Percentiles rank a stretch among this genome's conserved stretches.
Evolutionary conservation across 352 stramenopile genomes (phyloP).

Genomic region (Peronospora destructor): DNA sequence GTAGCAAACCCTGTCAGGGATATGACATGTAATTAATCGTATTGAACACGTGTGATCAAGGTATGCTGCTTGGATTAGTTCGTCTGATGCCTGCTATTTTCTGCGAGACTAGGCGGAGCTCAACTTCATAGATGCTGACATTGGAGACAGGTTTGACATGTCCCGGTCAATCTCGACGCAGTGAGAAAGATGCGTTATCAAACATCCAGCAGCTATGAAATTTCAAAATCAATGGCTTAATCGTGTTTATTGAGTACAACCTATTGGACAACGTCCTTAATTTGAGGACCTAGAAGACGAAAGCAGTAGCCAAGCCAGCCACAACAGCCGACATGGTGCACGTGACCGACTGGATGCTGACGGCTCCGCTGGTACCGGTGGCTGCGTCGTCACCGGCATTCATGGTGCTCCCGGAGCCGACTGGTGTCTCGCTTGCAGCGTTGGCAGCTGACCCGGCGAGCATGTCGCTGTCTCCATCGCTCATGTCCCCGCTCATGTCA

Average conservation of each 20-base stretch:
- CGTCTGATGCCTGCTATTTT: too few species aligned
- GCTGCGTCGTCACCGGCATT: conserved; percentile 15
- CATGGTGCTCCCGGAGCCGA: not conserved
- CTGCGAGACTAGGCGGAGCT: conserved; percentile 20
- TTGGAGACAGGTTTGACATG: conserved; percentile 42
- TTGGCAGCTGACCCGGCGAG: not conserved
- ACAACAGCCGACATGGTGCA: conserved; percentile 12
- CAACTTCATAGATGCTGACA: conserved; percentile 49
- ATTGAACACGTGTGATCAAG: too few species aligned
- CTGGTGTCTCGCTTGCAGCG: not conserved
- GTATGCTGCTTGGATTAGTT: too few species aligned
- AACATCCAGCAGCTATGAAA: conserved; percentile 6
- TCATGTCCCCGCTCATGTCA: not conserved
- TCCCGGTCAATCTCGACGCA: conserved; percentile 8
- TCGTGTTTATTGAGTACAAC: conserved; percentile 28
- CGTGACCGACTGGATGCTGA: conserved; percentile 20
- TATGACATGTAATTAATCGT: too few species aligned
- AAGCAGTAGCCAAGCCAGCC: conserved; percentile 9
- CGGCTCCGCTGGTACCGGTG: conserved; percentile 8
- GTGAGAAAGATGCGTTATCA: conserved; percentile 12
- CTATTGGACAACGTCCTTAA: conserved; percentile 14
- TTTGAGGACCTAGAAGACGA: conserved; percentile 26
- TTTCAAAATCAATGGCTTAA: conserved; percentile 16
- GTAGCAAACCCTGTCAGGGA: too few species aligned
- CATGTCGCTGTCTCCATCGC: not conserved